Evolutionary conservation across 2,329 filamentous ascomycete genomes (phyloP).

Genomic region (Penicillium sp.): DNA sequence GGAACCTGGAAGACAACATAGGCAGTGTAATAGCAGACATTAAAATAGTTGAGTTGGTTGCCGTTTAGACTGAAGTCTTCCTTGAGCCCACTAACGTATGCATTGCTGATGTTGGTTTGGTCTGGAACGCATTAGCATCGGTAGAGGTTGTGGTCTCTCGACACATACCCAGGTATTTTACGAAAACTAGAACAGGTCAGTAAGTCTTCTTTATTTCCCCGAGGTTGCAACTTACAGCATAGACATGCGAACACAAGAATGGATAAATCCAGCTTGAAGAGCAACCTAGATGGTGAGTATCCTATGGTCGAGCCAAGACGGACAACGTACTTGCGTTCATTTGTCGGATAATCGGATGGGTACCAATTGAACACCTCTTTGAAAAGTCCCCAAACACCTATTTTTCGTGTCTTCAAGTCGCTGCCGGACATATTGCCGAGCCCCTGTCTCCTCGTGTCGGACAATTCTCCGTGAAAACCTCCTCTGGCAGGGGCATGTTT

Average conservation of each 20-base stretch:
- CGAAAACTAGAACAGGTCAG: slow-evolving; percentile 20
- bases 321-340: slow-evolving; percentile 26
- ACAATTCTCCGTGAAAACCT: too few relatives aligned
- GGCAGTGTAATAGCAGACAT: slow-evolving; percentile 25
- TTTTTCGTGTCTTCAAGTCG: too few relatives aligned
- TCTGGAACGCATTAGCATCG: slow-evolving; percentile 10
- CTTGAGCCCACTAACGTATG: slow-evolving; percentile 29
- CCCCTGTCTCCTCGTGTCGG: too few relatives aligned
- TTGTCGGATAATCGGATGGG: slow-evolving; percentile 22
- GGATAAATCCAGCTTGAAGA: slow-evolving; percentile 28
- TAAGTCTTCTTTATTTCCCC: not conserved
- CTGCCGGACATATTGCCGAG: too few relatives aligned
- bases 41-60: slow-evolving; percentile 28
- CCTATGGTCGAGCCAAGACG: too few relatives aligned
- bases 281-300: slow-evolving; percentile 15
- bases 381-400: slow-evolving; percentile 19
- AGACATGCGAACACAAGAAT: slow-evolving; percentile 27
- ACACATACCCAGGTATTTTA: slow-evolving; percentile 25
- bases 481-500: too few relatives aligned
- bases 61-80: slow-evolving; percentile 27
- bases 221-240: slow-evolving; percentile 21
- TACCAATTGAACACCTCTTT: slow-evolving; percentile 31
- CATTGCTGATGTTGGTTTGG: slow-evolving; percentile 29
- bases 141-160: too few relatives aligned
- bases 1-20: slow-evolving; percentile 29